A percentile compares a stretch with the other conserved stretches of the same genome.
Evolutionary conservation across 2,329 filamentous ascomycete genomes (phyloP).

Genomic region (Fusarium devonianum): DNA sequence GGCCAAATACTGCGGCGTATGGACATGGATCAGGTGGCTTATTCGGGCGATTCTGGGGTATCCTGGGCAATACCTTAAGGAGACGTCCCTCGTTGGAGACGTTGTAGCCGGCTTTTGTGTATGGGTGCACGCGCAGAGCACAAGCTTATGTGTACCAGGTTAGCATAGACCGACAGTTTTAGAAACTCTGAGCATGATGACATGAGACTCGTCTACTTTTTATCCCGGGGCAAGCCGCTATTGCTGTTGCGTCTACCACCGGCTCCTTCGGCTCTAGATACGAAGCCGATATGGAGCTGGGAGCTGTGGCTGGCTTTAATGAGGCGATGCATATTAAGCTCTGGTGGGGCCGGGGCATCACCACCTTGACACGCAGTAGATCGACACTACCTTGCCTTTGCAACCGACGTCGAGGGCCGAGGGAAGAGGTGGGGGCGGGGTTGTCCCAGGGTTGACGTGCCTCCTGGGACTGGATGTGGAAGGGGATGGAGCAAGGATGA

Average conservation of each 20-base stretch:
- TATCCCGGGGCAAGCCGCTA: background rate
- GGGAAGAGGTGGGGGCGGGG: background rate
- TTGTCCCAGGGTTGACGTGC: background rate
- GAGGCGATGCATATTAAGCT: background rate
- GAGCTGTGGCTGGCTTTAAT: background rate
- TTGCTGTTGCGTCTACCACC: background rate
- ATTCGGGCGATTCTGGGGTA: conserved; percentile 2
- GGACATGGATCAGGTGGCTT: background rate
- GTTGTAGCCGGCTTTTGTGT: background rate
- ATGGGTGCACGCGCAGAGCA: too few species aligned
- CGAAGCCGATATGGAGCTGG: background rate
- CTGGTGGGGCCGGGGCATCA: conserved; percentile 17
- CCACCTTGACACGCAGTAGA: too few species aligned
- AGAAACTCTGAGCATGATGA: background rate
- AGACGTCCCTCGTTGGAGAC: background rate
- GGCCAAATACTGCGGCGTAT: background rate
- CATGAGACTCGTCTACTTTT: too few species aligned
- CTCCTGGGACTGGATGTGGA: too few species aligned
- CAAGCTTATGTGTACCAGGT: background rate
- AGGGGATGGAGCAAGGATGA: background rate
- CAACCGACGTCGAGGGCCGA: background rate
- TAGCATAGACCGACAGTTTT: background rate
- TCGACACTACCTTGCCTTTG: too few species aligned
- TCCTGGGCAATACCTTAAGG: background rate
- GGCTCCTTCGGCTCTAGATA: background rate